These are phyloP conservation scores for Xerocomellus amylosporus DNA, from an alignment of 768 basidiomycete species.

Conservation along the genomic window DNA sequence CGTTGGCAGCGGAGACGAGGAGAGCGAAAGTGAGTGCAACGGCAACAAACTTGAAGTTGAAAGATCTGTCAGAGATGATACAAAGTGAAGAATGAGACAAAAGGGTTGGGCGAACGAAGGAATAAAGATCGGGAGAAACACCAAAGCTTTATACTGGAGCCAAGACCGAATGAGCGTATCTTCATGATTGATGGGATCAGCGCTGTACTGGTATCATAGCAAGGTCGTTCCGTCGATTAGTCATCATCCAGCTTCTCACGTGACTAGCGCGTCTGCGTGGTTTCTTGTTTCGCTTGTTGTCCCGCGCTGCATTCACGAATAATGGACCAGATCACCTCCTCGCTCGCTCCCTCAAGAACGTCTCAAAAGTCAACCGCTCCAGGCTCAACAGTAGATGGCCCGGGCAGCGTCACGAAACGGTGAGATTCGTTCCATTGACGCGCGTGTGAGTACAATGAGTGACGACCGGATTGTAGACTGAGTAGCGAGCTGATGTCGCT, in stretches of 20 bases:
- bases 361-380: conserved; percentile 56
- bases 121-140: neutral
- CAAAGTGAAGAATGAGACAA: neutral
- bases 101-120: neutral
- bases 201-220: too few species aligned
- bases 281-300: conserved; percentile 6
- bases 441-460: neutral
- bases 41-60: conserved; percentile 14
- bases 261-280: conserved; percentile 32
- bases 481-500: conserved; percentile 85
- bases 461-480: conserved; percentile 43
- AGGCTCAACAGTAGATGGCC: conserved; percentile 51
- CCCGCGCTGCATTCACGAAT: conserved; percentile 17
- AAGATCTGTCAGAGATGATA: conserved; percentile 19
- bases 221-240: neutral
- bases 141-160: neutral
- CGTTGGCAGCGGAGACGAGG: conserved; percentile 20
- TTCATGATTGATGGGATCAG: neutral
- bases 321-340: conserved; percentile 73
- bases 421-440: conserved; percentile 23
- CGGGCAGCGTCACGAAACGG: conserved; percentile 86
- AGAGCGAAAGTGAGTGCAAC: conserved; percentile 14
- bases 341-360: conserved; percentile 57
- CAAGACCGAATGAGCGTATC: neutral
- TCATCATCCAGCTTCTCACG: conserved; percentile 15